Evolutionary conservation across 1,284 basidiomycete species (phyloP).

Genomic region (Trametes hirsuta): DNA sequence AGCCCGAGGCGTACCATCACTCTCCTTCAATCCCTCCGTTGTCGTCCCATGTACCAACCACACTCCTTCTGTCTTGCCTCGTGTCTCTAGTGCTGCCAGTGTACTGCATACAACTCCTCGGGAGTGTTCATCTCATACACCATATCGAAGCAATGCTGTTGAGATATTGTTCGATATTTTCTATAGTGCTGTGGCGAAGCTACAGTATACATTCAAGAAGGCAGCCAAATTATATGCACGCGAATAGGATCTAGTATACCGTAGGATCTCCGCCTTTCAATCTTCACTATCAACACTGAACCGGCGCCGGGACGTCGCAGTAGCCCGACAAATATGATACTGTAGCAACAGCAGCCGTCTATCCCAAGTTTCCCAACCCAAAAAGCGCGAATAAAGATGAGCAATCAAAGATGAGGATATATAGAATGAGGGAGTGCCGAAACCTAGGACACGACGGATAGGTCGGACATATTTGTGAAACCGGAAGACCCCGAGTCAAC

Average conservation of each 20-base stretch:
- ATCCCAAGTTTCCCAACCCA: constrained; percentile 13
- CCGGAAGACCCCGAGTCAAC: constrained; percentile 5
- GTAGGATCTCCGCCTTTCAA: too few relatives aligned
- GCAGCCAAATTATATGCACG: too few relatives aligned
- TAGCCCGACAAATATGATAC: too few relatives aligned
- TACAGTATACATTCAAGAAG: background rate
- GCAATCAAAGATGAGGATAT: background rate
- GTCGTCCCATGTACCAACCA: background rate
- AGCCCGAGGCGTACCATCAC: background rate
- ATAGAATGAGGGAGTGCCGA: background rate
- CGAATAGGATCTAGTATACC: too few relatives aligned
- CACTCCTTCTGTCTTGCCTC: background rate
- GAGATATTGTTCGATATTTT: background rate
- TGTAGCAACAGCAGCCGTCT: too few relatives aligned
- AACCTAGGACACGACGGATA: constrained; percentile 7
- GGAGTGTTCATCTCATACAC: too few relatives aligned
- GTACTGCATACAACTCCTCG: too few relatives aligned
- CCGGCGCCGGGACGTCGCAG: too few relatives aligned
- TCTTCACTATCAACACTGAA: too few relatives aligned
- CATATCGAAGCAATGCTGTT: background rate
- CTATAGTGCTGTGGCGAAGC: background rate
- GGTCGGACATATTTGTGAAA: constrained; percentile 15
- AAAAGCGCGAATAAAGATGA: background rate
- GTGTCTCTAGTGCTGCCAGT: too few relatives aligned
- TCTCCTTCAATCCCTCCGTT: background rate